phyloP scores from a whole-genome alignment of 2,329 filamentous ascomycete species.

The Fonsecaea nubica region DNA sequence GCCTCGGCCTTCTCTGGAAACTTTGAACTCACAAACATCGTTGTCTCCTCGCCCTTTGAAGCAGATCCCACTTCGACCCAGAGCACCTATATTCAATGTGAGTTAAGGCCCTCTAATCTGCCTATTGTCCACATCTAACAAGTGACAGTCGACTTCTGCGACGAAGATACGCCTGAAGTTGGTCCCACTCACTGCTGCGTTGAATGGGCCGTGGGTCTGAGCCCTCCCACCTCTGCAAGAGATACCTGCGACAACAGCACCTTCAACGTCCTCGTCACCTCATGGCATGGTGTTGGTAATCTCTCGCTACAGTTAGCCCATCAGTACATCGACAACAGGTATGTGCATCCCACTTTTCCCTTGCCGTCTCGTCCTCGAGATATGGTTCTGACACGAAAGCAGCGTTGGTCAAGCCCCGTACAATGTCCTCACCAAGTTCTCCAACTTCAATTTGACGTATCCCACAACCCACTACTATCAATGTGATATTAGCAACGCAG shows the following conservation, averaged over 20 bases:
- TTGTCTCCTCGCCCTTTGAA: conserved; percentile 36
- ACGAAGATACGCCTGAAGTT: conserved; percentile 37
- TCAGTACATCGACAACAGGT: conserved; percentile 37
- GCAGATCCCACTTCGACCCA: conserved; percentile 32
- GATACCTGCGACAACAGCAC: conserved; percentile 33
- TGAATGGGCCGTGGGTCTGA: conserved; percentile 36
- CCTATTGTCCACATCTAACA: conserved; percentile 3
- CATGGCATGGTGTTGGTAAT: conserved; percentile 34
- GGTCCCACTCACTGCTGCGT: conserved; percentile 33
- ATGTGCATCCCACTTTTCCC: neutral
- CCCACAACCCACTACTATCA: conserved; percentile 31
- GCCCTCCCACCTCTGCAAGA: conserved; percentile 21
- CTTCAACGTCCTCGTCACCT: conserved; percentile 32
- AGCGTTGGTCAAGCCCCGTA: conserved; percentile 35
- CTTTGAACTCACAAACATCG: conserved; percentile 35
- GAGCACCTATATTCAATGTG: conserved; percentile 34
- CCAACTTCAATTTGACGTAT: conserved; percentile 32
- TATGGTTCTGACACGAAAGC: conserved; percentile 5
- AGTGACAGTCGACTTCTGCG: conserved; percentile 36
- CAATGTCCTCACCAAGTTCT: conserved; percentile 37
- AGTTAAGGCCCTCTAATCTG: neutral
- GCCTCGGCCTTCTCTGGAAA: conserved; percentile 34
- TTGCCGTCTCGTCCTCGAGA: neutral
- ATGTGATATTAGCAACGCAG: conserved; percentile 32
- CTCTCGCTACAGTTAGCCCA: conserved; percentile 34